phyloP scores from a whole-genome alignment of 2,329 filamentous ascomycete genomes.

The Tolypocladium endophyticum region DNA sequence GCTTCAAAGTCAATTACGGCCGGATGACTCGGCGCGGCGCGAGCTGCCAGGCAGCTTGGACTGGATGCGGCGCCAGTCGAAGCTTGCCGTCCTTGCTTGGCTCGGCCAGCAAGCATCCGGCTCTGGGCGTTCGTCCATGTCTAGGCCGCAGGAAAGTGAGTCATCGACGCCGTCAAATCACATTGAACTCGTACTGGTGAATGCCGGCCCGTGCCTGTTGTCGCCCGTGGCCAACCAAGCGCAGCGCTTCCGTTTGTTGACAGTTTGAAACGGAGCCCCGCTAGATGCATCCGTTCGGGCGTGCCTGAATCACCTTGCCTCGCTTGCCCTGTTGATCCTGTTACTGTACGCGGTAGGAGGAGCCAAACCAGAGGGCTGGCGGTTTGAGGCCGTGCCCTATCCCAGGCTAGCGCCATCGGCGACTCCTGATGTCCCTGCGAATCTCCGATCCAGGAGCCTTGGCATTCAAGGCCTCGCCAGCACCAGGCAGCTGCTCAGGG shows the following conservation, averaged over 20 bases:
- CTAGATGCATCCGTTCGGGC: background rate
- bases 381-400: slow-evolving; percentile 1
- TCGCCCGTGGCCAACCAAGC: background rate
- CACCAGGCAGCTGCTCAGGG: background rate
- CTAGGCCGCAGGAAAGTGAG: background rate
- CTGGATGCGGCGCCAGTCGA: background rate
- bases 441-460: slow-evolving; percentile 8
- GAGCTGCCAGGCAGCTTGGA: background rate
- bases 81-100: background rate
- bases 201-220: background rate
- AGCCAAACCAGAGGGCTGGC: background rate
- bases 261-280: background rate
- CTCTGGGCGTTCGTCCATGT: background rate
- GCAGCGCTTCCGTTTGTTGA: background rate
- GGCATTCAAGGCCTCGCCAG: background rate
- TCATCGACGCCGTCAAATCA: background rate
- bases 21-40: background rate
- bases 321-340: background rate
- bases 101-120: background rate
- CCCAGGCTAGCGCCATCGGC: slow-evolving; percentile 7
- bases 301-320: background rate
- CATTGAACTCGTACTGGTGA: background rate
- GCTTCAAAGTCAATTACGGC: background rate
- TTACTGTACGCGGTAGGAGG: background rate
- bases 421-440: slow-evolving; percentile 10